Base-by-base conservation (phyloP, 2,329 filamentous ascomycete species). In the Aspergillus sp. region DNA sequence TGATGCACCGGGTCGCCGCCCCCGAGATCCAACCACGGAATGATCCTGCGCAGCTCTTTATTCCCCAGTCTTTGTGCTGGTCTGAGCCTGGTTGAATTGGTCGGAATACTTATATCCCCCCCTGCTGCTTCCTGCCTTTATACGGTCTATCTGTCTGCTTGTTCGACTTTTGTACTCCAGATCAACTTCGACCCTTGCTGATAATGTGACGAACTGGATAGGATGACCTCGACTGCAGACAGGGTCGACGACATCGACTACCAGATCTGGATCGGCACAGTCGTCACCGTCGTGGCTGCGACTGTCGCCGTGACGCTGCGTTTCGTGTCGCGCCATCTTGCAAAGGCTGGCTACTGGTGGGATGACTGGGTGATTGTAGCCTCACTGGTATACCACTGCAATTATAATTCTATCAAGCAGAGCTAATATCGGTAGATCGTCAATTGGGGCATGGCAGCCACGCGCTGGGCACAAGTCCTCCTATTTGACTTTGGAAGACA, bases 321-420 rank as follows among this genome's bases (percentile, higher is more conserved):
- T 20, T 68, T 66, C 20, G 9, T 61, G 34, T 63, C 66, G 19
- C 60, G 67, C 8, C 40, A 60, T 48, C 54, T 67, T 39, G 57
- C 68, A 4, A 41, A 48, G 8, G 65, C 63, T 46, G 64, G 63
- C 11, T 54, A 64, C 7, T 70, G 68, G 68, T 70, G 68, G 67
- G 68, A 70, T 62, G 68, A 70, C 44, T 70, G 66, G 54, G 66
- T 62, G n/a, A 68, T 70, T 56, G 54, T 55, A 1, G 44, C 56
- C 22, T 58, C 68, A 17, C 34, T 70, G 51, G 66, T 70, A 59
- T 52, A 60, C 54, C 13, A 24, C 24, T 17, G 39, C 4, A 19
- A n/a, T 11, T 17, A 45, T 6, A 19, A n/a, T 11, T 19, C 37
- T 12, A 49, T 15, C 49, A 22, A 13, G 9, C 33, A 11, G 27